phyloP scores from a whole-genome alignment of 306 rosid genomes.

The Vicia faba region DNA sequence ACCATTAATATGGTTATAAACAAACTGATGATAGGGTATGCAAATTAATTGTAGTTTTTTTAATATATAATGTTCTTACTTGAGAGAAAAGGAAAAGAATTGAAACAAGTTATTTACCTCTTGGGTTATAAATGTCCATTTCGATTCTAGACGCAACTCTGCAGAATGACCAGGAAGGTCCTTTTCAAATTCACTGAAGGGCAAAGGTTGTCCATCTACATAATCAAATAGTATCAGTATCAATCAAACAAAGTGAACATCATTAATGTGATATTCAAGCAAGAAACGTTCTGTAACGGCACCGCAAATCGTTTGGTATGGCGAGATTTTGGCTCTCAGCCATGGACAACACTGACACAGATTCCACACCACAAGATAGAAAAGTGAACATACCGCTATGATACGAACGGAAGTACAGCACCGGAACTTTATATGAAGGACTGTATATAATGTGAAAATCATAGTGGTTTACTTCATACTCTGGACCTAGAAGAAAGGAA shows the following conservation, averaged over 20 bases:
- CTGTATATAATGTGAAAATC: constrained; percentile 75
- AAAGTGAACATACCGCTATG: constrained; percentile 53
- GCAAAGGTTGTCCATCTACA: constrained; percentile 70
- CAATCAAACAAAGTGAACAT: constrained; percentile 6
- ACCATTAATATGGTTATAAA: constrained; percentile 2
- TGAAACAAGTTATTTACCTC: constrained; percentile 52
- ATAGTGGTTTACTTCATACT: constrained; percentile 51
- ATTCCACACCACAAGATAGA: constrained; percentile 28
- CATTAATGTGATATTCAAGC: constrained; percentile 10
- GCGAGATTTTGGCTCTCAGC: no score
- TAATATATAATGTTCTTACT: not conserved
- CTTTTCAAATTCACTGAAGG: constrained; percentile 58
- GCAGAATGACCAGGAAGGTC: constrained; percentile 64
- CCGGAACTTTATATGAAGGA: constrained; percentile 77
- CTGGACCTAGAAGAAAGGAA: constrained; percentile 51
- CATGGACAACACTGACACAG: not conserved
- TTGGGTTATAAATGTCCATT: constrained; percentile 86
- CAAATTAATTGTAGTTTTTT: not conserved
- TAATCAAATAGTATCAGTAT: constrained; percentile 24
- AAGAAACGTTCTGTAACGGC: not conserved
- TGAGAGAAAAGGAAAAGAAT: not conserved
- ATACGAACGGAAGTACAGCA: constrained; percentile 71
- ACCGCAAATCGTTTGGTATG: no score
- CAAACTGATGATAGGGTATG: not conserved
- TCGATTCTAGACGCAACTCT: constrained; percentile 61